Conservation (phyloP, 306 rosid genomes). For the Luffa aegyptiaca region DNA sequence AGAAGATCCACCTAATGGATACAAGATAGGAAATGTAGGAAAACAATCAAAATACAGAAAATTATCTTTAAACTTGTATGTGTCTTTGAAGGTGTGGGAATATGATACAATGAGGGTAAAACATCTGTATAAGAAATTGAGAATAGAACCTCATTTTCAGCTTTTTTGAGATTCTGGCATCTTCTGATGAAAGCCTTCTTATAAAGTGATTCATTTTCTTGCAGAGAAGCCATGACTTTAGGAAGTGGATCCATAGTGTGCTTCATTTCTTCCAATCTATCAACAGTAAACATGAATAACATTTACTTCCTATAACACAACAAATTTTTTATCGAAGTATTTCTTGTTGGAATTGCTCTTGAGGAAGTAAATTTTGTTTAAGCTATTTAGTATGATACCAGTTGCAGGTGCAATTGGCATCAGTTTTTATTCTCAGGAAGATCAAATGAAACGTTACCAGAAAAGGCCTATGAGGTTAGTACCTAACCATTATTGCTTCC, state of each 20-base stretch:
- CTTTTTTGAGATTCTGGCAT: slow-evolving; percentile 67
- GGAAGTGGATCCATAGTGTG: slow-evolving; percentile 23
- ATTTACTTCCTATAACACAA: neutral
- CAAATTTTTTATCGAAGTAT: neutral
- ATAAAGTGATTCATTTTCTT: slow-evolving; percentile 37
- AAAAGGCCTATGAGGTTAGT: neutral
- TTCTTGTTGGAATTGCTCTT: neutral
- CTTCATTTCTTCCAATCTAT: slow-evolving; percentile 56
- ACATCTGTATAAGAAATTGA: neutral
- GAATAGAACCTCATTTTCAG: slow-evolving; percentile 63
- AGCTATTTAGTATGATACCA: neutral
- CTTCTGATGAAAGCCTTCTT: slow-evolving; percentile 53
- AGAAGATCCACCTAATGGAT: slow-evolving; percentile 66
- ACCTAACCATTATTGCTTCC: slow-evolving; percentile 37
- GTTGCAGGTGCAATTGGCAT: neutral
- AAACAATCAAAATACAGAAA: neutral
- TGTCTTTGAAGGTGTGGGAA: neutral
- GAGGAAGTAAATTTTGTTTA: neutral
- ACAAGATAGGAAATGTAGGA: neutral
- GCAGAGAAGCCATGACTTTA: slow-evolving; percentile 22
- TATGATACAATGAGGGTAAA: neutral
- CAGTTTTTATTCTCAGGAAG: neutral
- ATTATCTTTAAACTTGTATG: neutral
- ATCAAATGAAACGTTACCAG: neutral
- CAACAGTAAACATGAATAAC: neutral